Evolutionary conservation across 768 basidiomycete genomes (phyloP).

Genomic region (Mycena polygramma): DNA sequence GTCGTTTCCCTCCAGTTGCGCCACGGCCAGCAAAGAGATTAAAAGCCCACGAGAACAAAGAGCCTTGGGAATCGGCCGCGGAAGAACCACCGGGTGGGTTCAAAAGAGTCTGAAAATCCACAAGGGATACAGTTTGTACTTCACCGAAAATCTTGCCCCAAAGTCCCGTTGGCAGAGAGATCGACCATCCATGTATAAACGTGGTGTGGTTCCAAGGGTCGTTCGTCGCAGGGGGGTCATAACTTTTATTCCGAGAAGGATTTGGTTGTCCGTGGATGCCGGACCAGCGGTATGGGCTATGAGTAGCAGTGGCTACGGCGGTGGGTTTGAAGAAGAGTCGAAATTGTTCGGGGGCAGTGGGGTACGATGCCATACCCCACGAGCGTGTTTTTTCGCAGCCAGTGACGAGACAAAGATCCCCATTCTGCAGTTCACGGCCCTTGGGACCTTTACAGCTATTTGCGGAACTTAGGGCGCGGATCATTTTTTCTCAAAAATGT

Average conservation of each 20-base stretch:
- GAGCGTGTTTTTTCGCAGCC: neutral
- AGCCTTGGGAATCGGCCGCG: neutral
- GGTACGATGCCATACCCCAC: neutral
- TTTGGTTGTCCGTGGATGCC: neutral
- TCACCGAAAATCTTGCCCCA: neutral
- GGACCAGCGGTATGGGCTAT: neutral
- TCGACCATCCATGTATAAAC: neutral
- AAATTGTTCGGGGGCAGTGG: neutral
- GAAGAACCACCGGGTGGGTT: neutral
- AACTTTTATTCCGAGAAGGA: neutral
- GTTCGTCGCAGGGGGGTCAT: neutral
- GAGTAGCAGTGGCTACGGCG: neutral
- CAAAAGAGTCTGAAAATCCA: slow-evolving; percentile 4
- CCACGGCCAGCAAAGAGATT: neutral
- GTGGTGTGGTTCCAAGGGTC: neutral
- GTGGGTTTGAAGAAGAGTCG: neutral
- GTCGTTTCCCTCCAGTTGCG: slow-evolving; percentile 5
- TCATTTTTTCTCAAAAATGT: no score
- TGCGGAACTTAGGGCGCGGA: no score
- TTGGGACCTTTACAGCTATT: no score
- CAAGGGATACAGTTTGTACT: neutral
- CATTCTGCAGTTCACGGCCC: neutral
- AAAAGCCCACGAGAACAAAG: neutral
- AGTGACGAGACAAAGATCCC: neutral
- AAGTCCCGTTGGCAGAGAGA: neutral